Conservation (phyloP, 768 basidiomycete genomes). For the Kwoniella europaea region DNA sequence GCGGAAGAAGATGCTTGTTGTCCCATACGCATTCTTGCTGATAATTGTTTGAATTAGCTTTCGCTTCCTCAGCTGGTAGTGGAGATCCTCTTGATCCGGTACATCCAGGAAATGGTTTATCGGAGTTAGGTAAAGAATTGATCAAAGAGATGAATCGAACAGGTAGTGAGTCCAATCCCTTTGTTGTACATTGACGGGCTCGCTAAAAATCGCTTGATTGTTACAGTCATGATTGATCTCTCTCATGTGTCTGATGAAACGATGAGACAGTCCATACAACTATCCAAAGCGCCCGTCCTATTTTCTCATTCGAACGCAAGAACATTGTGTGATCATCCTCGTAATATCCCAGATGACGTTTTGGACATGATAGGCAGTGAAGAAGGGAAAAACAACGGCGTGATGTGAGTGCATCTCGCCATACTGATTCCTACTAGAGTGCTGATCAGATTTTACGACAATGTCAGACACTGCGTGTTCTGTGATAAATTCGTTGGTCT, state of each 20-base stretch:
- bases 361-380: conserved; percentile 21
- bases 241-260: conserved; percentile 34
- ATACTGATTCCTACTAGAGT: too few relatives aligned
- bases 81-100: conserved; percentile 22
- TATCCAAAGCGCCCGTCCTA: conserved; percentile 31
- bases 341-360: conserved; percentile 38
- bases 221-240: conserved; percentile 36
- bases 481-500: conserved; percentile 27
- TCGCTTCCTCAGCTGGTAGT: conserved; percentile 36
- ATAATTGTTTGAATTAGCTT: conserved; percentile 16
- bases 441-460: not conserved
- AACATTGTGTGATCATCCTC: conserved; percentile 32
- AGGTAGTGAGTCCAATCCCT: conserved; percentile 15
- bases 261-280: conserved; percentile 26
- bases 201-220: not conserved
- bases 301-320: conserved; percentile 33
- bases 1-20: not conserved
- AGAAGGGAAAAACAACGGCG: conserved; percentile 26
- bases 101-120: conserved; percentile 32
- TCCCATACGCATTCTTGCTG: not conserved
- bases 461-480: conserved; percentile 27
- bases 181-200: too few relatives aligned
- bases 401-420: conserved; percentile 23
- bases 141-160: conserved; percentile 36
- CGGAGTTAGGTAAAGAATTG: conserved; percentile 24